Evolutionary conservation across 2,329 filamentous ascomycete genomes (phyloP), one percentile per base, ranked within the genome.

Genomic region (Talaromyces sp.): DNA sequence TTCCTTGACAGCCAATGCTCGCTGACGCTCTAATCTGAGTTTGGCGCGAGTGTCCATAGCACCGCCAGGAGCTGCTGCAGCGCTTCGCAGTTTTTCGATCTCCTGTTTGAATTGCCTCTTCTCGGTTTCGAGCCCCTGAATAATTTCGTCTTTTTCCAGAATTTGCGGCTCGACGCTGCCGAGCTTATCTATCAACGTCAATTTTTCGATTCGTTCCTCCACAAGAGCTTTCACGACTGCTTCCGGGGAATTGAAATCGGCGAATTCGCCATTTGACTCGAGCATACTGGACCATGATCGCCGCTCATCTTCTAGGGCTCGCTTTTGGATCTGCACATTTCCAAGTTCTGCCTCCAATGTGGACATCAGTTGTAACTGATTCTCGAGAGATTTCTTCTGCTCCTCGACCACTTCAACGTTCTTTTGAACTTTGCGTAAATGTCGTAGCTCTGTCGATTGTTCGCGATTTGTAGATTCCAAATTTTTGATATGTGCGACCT

Each of bases 381-480:
- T 87, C 75, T 95, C 90, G 25, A 99, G 80, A 0, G 88, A 87
- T 67, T 91, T 85, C 82, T 98, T 98, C 80, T 99, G 93, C 76
- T 99, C 95, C 74, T 99, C 93, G 0, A 98, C 90, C 2, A 99
- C 86, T 73, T 97, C 92, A 1, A 97, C 89, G n/a, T 91, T 92
- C 78, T 91, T 94, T 75, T 93, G 89, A 3, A 90, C 80, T 69
- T 93, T 90, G 15, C 93, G 89, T 43, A 96, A 84, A 70, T 93
- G 90, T 70, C 90, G 92, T 41, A 99, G 80, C 74, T 99, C 94
- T 0, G 84, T 78, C 15, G 87, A 82, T 73, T 97, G 91, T 59
- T 96, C 92, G 27, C 91, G 85, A 68, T 92, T 97, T 41, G 87
- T 87, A 0, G 86, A 84, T 75, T 99, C 95, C 3, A 99, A 82